Conservation (phyloP, 139 green algal species). For the Chlamydomonas sp. region DNA sequence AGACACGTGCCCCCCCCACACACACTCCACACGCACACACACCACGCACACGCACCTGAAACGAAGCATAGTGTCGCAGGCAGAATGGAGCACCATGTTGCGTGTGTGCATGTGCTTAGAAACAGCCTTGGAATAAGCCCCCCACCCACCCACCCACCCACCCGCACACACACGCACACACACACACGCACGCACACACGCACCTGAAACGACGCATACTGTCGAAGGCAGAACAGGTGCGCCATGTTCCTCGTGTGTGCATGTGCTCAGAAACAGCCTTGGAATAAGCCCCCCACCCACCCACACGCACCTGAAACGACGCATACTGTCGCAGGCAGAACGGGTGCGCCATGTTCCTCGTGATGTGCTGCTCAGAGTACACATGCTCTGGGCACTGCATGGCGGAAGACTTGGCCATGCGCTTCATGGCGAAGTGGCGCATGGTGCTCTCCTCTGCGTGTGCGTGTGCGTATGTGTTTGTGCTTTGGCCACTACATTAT, state of each 20-base stretch:
- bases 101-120: slow-evolving; percentile 72
- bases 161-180: slow-evolving; percentile 85
- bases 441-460: slow-evolving; percentile 44
- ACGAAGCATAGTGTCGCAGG: slow-evolving; percentile 87
- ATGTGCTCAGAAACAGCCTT: not conserved
- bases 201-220: slow-evolving; percentile 26
- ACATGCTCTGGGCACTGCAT: slow-evolving; percentile 90
- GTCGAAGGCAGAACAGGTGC: slow-evolving; percentile 90
- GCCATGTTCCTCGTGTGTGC: slow-evolving; percentile 81
- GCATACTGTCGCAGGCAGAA: slow-evolving; percentile 94
- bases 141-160: slow-evolving; percentile 38
- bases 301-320: slow-evolving; percentile 68
- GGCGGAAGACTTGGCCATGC: slow-evolving; percentile 82
- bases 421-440: slow-evolving; percentile 84
- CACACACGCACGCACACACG: slow-evolving; percentile 52
- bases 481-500: too few relatives aligned
- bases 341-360: slow-evolving; percentile 81
- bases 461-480: not conserved
- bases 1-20: not conserved
- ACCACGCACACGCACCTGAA: too few relatives aligned
- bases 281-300: not conserved
- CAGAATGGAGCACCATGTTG: slow-evolving; percentile 87
- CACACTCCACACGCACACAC: too few relatives aligned
- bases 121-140: not conserved
- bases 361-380: slow-evolving; percentile 91